phyloP scores from a whole-genome alignment of 768 basidiomycete species.

The Lactarius pseudohatsudake region DNA sequence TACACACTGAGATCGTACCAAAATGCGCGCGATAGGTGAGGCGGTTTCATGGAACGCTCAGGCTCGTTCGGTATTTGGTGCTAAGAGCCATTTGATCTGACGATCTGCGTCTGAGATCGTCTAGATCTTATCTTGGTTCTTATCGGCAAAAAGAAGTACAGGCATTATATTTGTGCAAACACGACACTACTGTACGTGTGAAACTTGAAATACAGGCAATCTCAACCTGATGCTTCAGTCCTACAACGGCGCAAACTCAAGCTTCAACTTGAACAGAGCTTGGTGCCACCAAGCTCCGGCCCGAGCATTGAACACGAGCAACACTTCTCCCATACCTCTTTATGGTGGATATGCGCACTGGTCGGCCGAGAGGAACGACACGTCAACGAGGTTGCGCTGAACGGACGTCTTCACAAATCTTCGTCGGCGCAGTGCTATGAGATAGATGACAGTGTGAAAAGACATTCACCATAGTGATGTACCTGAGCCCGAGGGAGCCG shows the following conservation, averaged over 20 bases:
- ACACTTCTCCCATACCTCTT: conserved; percentile 63
- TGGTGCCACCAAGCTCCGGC: conserved; percentile 52
- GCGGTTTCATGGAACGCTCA: neutral
- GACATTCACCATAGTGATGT: conserved; percentile 74
- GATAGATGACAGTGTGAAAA: neutral
- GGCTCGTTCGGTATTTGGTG: neutral
- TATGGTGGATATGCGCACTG: conserved; percentile 80
- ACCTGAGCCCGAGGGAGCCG: conserved; percentile 81
- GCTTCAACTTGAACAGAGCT: conserved; percentile 45
- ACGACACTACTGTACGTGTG: neutral
- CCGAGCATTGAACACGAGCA: conserved; percentile 64
- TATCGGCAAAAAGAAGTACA: neutral
- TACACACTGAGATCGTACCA: neutral
- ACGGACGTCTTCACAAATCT: conserved; percentile 63
- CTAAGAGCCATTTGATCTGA: neutral
- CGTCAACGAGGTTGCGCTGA: conserved; percentile 79
- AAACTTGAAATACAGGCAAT: neutral
- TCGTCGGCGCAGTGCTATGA: conserved; percentile 4
- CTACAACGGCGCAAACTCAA: conserved; percentile 49
- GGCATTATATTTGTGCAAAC: neutral
- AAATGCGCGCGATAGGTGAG: neutral
- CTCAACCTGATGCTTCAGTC: neutral
- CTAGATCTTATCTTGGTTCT: too few relatives aligned
- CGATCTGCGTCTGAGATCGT: too few relatives aligned
- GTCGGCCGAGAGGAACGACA: conserved; percentile 52